Percentiles rank a stretch among this genome's conserved stretches.
Evolutionary conservation across 75 land plant species (phyloP).

Genomic region (Selaginella moellendorffii): DNA sequence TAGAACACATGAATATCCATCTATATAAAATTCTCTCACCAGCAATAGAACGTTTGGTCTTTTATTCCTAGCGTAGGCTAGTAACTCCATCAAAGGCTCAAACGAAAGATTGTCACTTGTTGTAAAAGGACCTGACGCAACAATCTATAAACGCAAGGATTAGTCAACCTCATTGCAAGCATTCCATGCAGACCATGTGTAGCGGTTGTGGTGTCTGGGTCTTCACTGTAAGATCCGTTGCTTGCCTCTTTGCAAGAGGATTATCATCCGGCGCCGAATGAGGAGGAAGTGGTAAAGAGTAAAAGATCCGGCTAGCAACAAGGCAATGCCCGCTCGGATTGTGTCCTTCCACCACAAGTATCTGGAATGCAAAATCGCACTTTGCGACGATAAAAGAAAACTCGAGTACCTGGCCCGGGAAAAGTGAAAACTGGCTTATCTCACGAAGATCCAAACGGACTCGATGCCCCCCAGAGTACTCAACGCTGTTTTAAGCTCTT

Average conservation of each 20-base stretch:
- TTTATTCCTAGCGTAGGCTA: constrained; percentile 57
- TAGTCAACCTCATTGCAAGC: constrained; percentile 2
- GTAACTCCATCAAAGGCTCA: constrained; percentile 72
- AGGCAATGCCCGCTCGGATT: constrained; percentile 96
- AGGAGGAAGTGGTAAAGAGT: constrained; percentile 23
- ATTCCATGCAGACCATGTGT: too few relatives aligned
- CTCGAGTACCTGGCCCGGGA: constrained; percentile 92
- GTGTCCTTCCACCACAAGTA: constrained; percentile 71
- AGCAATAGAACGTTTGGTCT: constrained; percentile 60
- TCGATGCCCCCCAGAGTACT: constrained; percentile 79
- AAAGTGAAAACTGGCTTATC: constrained; percentile 55
- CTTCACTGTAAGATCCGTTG: constrained; percentile 13
- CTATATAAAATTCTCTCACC: constrained; percentile 25
- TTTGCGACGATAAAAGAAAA: too few relatives aligned
- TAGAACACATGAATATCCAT: background rate
- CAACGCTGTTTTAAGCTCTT: constrained; percentile 33
- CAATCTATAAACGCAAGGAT: constrained; percentile 31
- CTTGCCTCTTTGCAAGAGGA: constrained; percentile 52
- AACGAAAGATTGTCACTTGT: constrained; percentile 78
- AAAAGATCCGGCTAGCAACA: constrained; percentile 50
- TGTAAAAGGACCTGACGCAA: constrained; percentile 91
- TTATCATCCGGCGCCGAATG: constrained; percentile 12
- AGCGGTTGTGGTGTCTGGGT: background rate
- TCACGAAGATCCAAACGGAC: constrained; percentile 82
- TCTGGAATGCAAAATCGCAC: constrained; percentile 28